These are phyloP conservation scores for Sugiyamaella novakii DNA, from an alignment of 1,139 yeast genomes.

Conservation along the genomic window DNA sequence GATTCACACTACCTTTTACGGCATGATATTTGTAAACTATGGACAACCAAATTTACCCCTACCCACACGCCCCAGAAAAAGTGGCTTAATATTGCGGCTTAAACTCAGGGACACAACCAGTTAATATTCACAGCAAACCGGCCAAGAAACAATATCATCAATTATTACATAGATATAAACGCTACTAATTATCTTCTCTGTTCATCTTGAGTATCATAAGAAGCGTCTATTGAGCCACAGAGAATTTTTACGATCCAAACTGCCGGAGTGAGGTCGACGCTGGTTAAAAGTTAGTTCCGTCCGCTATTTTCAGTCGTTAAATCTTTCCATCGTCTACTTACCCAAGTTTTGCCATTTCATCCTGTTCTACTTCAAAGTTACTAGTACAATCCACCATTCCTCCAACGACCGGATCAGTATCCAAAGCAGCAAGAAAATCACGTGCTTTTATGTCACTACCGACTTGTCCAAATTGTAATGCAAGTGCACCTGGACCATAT, in stretches of 20 bases:
- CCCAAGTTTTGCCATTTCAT: constrained; percentile 41
- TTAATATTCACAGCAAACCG: too few species aligned
- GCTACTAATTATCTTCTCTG: constrained; percentile 14
- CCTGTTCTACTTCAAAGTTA: constrained; percentile 42
- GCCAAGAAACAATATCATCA: too few species aligned
- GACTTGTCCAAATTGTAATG: constrained; percentile 43
- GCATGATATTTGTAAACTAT: too few species aligned
- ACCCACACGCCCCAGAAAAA: too few species aligned
- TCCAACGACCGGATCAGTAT: constrained; percentile 40
- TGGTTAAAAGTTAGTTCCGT: constrained; percentile 1
- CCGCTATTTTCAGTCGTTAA: too few species aligned
- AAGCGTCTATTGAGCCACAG: constrained; percentile 39
- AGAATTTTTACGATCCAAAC: constrained; percentile 41
- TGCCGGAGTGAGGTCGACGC: constrained; percentile 39
- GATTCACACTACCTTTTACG: too few species aligned
- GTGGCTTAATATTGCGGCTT: too few species aligned
- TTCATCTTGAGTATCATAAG: constrained; percentile 40
- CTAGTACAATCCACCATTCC: constrained; percentile 41
- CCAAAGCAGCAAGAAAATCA: constrained; percentile 39
- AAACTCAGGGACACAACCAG: too few species aligned
- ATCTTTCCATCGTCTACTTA: neutral
- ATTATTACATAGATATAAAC: too few species aligned
- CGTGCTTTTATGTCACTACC: constrained; percentile 42
- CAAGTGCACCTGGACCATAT: constrained; percentile 40
- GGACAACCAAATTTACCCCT: too few species aligned